Evolutionary conservation across 805 yeast species (phyloP).

Genomic region (Barnettozyma californica): DNA sequence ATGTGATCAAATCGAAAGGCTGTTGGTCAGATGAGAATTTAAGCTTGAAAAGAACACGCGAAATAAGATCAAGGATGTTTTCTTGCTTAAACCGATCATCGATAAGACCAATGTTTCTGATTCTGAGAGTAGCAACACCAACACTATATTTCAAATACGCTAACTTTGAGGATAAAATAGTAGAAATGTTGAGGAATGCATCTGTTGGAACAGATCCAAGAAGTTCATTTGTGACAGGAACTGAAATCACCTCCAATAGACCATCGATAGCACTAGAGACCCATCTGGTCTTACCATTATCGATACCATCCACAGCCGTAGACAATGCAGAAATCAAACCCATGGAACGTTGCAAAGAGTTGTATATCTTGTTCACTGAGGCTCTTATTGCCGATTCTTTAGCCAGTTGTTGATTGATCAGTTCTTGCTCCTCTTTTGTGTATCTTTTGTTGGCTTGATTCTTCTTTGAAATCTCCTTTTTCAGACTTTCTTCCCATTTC

Average conservation of each 20-base stretch:
- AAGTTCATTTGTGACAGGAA: conserved; percentile 29
- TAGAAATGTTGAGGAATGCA: conserved; percentile 51
- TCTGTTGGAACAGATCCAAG: conserved; percentile 41
- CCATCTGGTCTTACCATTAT: conserved; percentile 69
- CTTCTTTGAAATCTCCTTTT: conserved; percentile 65
- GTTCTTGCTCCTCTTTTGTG: conserved; percentile 68
- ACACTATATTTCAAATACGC: conserved; percentile 46
- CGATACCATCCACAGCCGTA: conserved; percentile 41
- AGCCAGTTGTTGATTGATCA: conserved; percentile 56
- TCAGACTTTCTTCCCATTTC: conserved; percentile 85
- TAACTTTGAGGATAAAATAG: conserved; percentile 45
- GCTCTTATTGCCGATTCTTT: conserved; percentile 56
- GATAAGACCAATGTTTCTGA: conserved; percentile 40
- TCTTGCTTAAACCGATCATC: conserved; percentile 44
- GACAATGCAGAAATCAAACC: conserved; percentile 51
- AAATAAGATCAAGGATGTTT: conserved; percentile 46
- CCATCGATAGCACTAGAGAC: conserved; percentile 56
- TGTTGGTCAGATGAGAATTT: conserved; percentile 70
- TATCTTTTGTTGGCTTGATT: conserved; percentile 46
- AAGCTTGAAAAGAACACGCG: conserved; percentile 69
- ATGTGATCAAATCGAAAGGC: conserved; percentile 60
- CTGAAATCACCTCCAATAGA: conserved; percentile 41
- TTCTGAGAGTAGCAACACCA: conserved; percentile 68
- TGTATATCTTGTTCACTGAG: conserved; percentile 35
- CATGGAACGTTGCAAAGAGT: conserved; percentile 43